Evolutionary conservation across 106 monocot species (phyloP).

Genomic region (Dendrobium huoshanense): DNA sequence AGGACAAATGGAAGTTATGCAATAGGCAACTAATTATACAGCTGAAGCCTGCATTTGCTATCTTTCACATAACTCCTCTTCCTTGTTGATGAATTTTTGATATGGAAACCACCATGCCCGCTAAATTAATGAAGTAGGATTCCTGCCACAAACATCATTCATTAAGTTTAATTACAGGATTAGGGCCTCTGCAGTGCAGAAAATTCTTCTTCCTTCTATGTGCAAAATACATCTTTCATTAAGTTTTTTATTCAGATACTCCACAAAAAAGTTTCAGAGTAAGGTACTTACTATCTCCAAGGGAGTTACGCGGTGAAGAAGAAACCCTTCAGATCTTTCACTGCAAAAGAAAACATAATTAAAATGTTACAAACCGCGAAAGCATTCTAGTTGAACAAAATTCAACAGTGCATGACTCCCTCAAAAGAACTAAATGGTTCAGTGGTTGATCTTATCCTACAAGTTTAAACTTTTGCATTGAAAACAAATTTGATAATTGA

Average conservation of each 20-base stretch:
- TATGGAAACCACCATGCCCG: conserved; percentile 17
- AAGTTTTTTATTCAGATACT: neutral
- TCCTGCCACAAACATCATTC: conserved; percentile 12
- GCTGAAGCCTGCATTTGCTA: neutral
- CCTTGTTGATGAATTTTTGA: conserved; percentile 7
- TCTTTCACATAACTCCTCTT: conserved; percentile 2
- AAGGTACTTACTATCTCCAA: conserved; percentile 41
- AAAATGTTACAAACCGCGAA: neutral
- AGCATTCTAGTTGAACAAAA: neutral
- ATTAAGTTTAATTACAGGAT: neutral
- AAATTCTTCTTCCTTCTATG: neutral
- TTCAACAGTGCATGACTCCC: no score
- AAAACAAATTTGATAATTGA: no score
- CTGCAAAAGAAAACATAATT: conserved; percentile 7
- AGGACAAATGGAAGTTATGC: no score
- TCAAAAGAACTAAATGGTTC: neutral
- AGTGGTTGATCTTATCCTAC: neutral
- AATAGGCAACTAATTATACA: no score
- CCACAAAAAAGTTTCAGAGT: neutral
- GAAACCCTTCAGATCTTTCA: conserved; percentile 23
- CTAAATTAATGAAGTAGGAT: conserved; percentile 35
- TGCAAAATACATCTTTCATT: neutral
- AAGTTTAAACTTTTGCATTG: no score
- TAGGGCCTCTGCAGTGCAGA: no score
- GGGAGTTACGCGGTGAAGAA: conserved; percentile 46